Conservation (phyloP, 2,329 filamentous ascomycete genomes). For the Chaetomiaceae sp. region DNA sequence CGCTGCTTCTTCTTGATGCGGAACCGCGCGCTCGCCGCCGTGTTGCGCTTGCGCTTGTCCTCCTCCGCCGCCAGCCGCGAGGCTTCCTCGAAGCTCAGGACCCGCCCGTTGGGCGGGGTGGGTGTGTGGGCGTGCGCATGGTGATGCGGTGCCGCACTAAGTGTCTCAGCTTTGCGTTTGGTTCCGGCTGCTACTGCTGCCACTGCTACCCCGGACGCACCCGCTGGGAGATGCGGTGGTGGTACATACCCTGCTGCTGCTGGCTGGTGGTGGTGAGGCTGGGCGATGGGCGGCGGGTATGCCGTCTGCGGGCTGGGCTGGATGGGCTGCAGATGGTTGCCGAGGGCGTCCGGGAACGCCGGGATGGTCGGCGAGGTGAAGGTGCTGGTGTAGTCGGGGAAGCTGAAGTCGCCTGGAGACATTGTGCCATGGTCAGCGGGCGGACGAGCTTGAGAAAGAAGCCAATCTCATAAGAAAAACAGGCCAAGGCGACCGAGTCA, state of each 20-base stretch:
- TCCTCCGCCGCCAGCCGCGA: conserved; percentile 75
- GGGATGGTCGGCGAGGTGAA: conserved; percentile 49
- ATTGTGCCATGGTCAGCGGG: conserved; percentile 43
- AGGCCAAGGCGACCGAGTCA: conserved; percentile 26
- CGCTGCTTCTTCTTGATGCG: conserved; percentile 95
- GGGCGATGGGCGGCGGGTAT: conserved; percentile 34
- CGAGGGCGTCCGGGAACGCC: conserved; percentile 40
- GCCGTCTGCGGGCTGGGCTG: conserved; percentile 48
- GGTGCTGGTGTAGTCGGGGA: conserved; percentile 49
- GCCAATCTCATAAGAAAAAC: too few species aligned
- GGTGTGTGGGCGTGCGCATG: not conserved
- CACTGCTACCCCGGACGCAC: conserved; percentile 17
- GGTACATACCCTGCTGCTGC: conserved; percentile 25
- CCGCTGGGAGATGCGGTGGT: conserved; percentile 17
- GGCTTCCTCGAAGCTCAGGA: conserved; percentile 62
- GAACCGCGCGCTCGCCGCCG: conserved; percentile 82
- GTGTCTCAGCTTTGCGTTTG: conserved; percentile 44
- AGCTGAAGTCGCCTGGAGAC: conserved; percentile 55
- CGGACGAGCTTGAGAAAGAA: too few species aligned
- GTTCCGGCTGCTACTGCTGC: conserved; percentile 29
- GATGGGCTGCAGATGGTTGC: conserved; percentile 45
- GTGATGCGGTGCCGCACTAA: conserved; percentile 22
- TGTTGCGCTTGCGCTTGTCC: conserved; percentile 85
- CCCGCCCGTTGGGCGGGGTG: conserved; percentile 27
- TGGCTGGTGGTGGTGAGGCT: conserved; percentile 9